Conservation (phyloP, 2,329 filamentous ascomycete species). For the Pseudofabraea citricarpa region DNA sequence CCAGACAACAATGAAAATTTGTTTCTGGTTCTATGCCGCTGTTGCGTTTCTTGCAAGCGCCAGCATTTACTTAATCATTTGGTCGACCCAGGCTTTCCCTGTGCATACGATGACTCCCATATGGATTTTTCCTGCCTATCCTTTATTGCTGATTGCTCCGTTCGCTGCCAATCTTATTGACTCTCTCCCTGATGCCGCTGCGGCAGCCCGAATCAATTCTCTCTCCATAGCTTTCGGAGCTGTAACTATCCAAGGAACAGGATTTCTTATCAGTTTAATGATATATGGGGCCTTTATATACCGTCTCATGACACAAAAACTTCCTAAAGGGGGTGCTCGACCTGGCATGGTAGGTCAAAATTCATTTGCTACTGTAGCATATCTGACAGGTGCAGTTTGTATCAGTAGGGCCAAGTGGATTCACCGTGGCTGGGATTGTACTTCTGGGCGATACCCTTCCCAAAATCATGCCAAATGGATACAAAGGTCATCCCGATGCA, state of each 20-base stretch:
- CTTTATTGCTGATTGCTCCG: conserved; percentile 70
- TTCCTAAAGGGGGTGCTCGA: conserved; percentile 69
- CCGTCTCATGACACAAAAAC: conserved; percentile 81
- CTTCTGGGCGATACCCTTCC: conserved; percentile 16
- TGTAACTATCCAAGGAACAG: conserved; percentile 47
- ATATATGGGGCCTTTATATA: conserved; percentile 83
- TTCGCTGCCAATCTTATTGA: conserved; percentile 55
- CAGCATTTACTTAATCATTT: conserved; percentile 70
- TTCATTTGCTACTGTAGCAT: not conserved
- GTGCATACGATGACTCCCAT: conserved; percentile 83
- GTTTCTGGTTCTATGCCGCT: conserved; percentile 72
- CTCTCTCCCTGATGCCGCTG: conserved; percentile 14
- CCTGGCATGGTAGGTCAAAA: conserved; percentile 59
- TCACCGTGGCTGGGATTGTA: conserved; percentile 58
- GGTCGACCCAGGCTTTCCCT: conserved; percentile 55
- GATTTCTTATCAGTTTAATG: conserved; percentile 62
- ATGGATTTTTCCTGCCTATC: conserved; percentile 85
- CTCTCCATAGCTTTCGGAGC: conserved; percentile 44
- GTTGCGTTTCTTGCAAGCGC: conserved; percentile 64
- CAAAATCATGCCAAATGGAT: conserved; percentile 38
- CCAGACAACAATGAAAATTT: conserved; percentile 49
- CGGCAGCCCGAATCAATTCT: conserved; percentile 36
- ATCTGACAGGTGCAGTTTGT: conserved; percentile 54
- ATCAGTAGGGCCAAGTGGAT: conserved; percentile 63
- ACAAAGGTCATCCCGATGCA: conserved; percentile 37